Evolutionary conservation across 306 rosid genomes (phyloP).

Genomic region (Betula pendula): DNA sequence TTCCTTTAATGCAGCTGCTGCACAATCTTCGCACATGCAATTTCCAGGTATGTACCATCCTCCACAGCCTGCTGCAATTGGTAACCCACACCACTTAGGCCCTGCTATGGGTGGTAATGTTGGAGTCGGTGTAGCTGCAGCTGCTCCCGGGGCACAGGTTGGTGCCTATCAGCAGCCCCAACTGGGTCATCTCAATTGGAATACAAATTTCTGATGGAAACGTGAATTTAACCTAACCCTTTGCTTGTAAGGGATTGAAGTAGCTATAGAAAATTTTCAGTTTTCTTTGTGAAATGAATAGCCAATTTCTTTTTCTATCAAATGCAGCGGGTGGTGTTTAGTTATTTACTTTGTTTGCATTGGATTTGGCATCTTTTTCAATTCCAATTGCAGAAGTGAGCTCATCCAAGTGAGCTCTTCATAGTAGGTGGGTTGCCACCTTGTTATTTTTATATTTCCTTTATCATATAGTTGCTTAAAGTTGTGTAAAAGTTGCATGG

Average conservation of each 20-base stretch:
- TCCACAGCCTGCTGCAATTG: conserved; percentile 65
- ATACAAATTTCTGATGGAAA: conserved; percentile 78
- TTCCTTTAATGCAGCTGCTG: conserved; percentile 78
- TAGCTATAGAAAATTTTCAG: conserved; percentile 60
- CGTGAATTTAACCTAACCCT: conserved; percentile 58
- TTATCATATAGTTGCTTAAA: not conserved
- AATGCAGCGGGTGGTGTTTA: conserved; percentile 41
- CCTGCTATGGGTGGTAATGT: conserved; percentile 80
- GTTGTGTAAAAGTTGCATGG: too few species aligned
- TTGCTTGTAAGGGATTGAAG: conserved; percentile 54
- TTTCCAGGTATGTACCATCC: conserved; percentile 93
- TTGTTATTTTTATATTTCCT: not conserved
- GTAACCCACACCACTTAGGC: conserved; percentile 82
- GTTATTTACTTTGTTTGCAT: conserved; percentile 14
- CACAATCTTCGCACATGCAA: conserved; percentile 98
- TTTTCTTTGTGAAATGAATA: conserved; percentile 55
- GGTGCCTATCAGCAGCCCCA: conserved; percentile 94
- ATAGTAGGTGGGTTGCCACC: not conserved
- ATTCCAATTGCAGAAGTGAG: not conserved
- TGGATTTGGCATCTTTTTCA: conserved; percentile 9
- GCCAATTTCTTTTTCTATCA: conserved; percentile 33
- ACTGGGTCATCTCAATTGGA: conserved; percentile 88
- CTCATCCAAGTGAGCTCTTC: too few species aligned
- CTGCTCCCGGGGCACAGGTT: conserved; percentile 90
- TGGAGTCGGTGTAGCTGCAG: conserved; percentile 82